A percentile compares a stretch with the other conserved stretches of the same genome.
Evolutionary conservation across 176 grass and related monocot genomes (phyloP).

Genomic region (Cenchrus purpureus): DNA sequence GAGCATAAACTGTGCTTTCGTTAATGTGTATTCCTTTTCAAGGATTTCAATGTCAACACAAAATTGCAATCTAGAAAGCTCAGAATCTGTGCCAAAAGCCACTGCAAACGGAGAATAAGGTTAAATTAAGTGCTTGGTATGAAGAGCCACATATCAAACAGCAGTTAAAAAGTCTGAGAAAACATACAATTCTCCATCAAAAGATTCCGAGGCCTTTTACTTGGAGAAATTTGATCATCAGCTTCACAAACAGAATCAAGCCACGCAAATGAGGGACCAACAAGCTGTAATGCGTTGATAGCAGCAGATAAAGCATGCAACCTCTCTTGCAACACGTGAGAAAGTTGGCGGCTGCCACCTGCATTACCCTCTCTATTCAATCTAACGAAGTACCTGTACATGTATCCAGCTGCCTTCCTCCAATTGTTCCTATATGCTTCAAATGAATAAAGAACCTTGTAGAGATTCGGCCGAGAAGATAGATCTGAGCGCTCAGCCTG

Average conservation of each 20-base stretch:
- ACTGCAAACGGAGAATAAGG: constrained; percentile 50
- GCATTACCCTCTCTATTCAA: constrained; percentile 77
- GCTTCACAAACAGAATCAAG: constrained; percentile 65
- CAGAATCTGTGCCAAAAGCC: constrained; percentile 53
- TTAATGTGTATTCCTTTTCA: constrained; percentile 91
- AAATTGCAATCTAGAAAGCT: constrained; percentile 60
- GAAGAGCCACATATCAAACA: constrained; percentile 31
- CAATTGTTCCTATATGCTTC: constrained; percentile 87
- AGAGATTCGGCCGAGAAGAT: constrained; percentile 77
- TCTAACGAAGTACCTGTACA: constrained; percentile 90
- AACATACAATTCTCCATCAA: constrained; percentile 77
- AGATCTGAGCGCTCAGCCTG: constrained; percentile 95
- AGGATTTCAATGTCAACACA: constrained; percentile 90
- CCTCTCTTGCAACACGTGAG: constrained; percentile 72
- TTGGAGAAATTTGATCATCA: constrained; percentile 62
- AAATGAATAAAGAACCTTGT: constrained; percentile 98
- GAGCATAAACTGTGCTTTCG: constrained; percentile 80
- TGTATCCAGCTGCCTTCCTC: constrained; percentile 92
- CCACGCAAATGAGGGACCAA: constrained; percentile 89
- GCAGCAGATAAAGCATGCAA: constrained; percentile 83
- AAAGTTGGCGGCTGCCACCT: constrained; percentile 52
- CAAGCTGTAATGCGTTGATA: constrained; percentile 92
- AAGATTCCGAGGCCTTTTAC: constrained; percentile 77
- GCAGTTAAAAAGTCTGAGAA: constrained; percentile 28
- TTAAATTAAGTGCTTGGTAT: constrained; percentile 25